phyloP scores from a whole-genome alignment of 2,329 filamentous ascomycete genomes.

The Stachybotrys chartarum region DNA sequence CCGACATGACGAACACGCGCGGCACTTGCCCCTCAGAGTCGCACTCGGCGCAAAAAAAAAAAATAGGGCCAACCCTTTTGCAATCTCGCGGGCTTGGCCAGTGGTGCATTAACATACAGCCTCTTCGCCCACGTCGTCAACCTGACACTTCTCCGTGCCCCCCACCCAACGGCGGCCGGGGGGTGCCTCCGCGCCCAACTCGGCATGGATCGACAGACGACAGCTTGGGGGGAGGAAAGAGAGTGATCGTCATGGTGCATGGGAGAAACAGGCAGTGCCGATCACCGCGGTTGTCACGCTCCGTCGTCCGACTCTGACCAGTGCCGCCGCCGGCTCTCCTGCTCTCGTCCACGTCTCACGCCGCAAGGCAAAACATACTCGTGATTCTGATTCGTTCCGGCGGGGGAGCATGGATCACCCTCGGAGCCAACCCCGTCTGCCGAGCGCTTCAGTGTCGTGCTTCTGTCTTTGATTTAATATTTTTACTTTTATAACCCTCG shows the following conservation, averaged over 20 bases:
- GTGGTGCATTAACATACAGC: no score
- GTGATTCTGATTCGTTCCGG: background rate
- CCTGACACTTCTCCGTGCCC: background rate
- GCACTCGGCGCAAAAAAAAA: no score
- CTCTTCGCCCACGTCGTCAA: background rate
- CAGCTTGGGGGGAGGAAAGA: no score
- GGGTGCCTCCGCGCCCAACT: background rate
- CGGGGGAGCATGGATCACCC: background rate
- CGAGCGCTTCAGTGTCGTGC: background rate
- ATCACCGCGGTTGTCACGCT: background rate
- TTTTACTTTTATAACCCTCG: background rate
- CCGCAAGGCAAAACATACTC: background rate
- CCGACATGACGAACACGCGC: no score
- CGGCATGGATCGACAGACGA: background rate
- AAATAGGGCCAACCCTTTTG: no score
- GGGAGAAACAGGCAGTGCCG: background rate
- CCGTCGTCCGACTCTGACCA: background rate
- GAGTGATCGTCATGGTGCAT: background rate
- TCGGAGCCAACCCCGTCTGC: background rate
- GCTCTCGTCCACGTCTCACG: no score
- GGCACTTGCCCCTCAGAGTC: no score
- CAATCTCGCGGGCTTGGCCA: no score
- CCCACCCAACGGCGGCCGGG: no score
- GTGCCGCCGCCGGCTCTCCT: background rate
- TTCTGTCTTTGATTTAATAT: background rate